These are phyloP conservation scores for Cystofilobasidium ferigula DNA, from an alignment of 768 basidiomycete genomes.

Conservation along the genomic window DNA sequence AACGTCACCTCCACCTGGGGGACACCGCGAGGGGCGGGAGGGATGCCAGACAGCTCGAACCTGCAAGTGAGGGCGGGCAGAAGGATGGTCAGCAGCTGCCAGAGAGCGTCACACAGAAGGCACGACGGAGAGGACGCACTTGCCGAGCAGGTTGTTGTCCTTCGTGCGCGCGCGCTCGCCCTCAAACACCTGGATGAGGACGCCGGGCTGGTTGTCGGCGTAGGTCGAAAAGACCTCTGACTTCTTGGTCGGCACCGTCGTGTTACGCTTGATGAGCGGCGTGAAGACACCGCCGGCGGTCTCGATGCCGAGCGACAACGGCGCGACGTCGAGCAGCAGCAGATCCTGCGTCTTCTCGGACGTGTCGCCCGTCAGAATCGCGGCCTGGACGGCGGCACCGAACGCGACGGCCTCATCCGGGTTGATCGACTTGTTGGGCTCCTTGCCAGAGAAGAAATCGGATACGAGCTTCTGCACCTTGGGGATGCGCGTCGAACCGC, in stretches of 20 bases:
- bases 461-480: constrained; percentile 97
- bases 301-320: constrained; percentile 96
- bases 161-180: constrained; percentile 99
- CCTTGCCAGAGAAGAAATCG: constrained; percentile 94
- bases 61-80: background rate
- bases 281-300: constrained; percentile 99
- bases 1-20: constrained; percentile 92
- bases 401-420: constrained; percentile 99
- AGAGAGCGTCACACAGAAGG: background rate
- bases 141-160: constrained; percentile 96
- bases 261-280: constrained; percentile 98
- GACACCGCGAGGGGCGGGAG: constrained; percentile 94
- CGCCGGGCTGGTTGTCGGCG: constrained; percentile 96
- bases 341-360: constrained; percentile 98
- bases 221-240: constrained; percentile 98
- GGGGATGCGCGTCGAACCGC: constrained; percentile 99
- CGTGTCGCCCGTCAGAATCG: constrained; percentile 94
- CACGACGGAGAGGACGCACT: constrained; percentile 37
- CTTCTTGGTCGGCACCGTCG: constrained; percentile 98
- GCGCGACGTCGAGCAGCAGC: constrained; percentile 94
- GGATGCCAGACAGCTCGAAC: constrained; percentile 97
- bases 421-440: constrained; percentile 99
- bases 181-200: constrained; percentile 99
- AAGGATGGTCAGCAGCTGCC: background rate
- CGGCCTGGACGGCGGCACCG: constrained; percentile 98